Evolutionary conservation across 2,329 filamentous ascomycete genomes (phyloP).

Genomic region (Botryosphaeria dothidea): DNA sequence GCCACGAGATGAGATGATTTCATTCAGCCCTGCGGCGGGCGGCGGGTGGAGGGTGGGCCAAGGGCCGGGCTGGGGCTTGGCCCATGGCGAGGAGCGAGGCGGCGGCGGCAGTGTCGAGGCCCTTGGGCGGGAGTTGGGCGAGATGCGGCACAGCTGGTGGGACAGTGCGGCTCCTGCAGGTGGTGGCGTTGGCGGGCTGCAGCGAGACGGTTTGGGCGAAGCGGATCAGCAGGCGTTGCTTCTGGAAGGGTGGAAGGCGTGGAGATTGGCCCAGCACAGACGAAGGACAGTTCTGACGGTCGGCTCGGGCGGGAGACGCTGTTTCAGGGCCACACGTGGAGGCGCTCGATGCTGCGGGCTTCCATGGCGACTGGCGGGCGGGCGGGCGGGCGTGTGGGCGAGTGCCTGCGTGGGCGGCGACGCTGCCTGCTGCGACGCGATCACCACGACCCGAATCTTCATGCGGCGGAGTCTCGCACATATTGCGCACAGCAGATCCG

Average conservation of each 20-base stretch:
- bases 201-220: slow-evolving; percentile 6
- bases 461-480: slow-evolving; percentile 6
- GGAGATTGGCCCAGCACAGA: slow-evolving; percentile 14
- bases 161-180: slow-evolving; percentile 17
- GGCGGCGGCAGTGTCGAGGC: too few relatives aligned
- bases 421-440: neutral
- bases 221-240: slow-evolving; percentile 16
- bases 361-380: neutral
- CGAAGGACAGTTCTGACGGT: neutral
- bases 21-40: slow-evolving; percentile 12
- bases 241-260: slow-evolving; percentile 15
- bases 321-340: slow-evolving; percentile 13
- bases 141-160: slow-evolving; percentile 17
- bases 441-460: slow-evolving; percentile 5
- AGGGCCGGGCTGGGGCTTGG: neutral
- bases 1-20: slow-evolving; percentile 5
- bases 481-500: slow-evolving; percentile 13
- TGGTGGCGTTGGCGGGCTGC: slow-evolving; percentile 11
- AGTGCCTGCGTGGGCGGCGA: neutral
- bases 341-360: neutral
- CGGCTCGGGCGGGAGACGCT: slow-evolving; percentile 4
- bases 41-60: slow-evolving; percentile 7
- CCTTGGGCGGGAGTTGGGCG: neutral
- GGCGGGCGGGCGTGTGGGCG: neutral
- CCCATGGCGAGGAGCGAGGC: too few relatives aligned